Evolutionary conservation across 257 asterid genomes (phyloP), one percentile per base, ranked within the genome.

Genomic region (Nicotiana sylvestris): DNA sequence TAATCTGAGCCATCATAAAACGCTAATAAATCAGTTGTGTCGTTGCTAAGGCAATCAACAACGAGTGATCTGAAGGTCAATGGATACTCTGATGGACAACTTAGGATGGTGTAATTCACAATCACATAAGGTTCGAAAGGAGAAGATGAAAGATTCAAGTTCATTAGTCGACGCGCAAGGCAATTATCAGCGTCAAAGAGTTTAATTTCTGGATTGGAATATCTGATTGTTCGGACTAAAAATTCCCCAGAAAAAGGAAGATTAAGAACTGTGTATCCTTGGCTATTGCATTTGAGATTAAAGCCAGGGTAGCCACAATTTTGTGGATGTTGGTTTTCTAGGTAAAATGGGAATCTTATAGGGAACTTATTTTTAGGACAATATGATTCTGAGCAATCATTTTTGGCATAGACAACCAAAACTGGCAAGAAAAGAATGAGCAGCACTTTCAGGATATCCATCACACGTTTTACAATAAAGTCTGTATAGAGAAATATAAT

Each of bases 11-110:
- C 16, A 6, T 87, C 86, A 11, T 90, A 46, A 78, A 91, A 87
- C 0, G 97, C 97, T n/a, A 90, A 11, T 1, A 89, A 77, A 11
- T 88, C 84, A 5, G 51, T 33, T 0, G 94, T 87, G n/a, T 90
- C 83, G 78, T 92, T 91, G 90, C 97, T 88, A 4, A 94, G 92
- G 89, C 98, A 94, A 62, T 80, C 87, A 39, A 93, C 85, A 57
- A 69, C 37, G 6, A 84, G 55, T 49, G 83, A 81, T 2, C 81
- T 77, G 37, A 87, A 66, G 35, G 35, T 30, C 0, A 61, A 55
- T 2, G 51, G 30, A 51, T 68, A 90, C 0, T 88, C 61, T 10
- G 97, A 88, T 2, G 57, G 57, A 76, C 98, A 94, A 27, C 87
- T 87, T 13, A 94, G 84, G 82, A 94, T 87, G 30, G 93, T 93